Conservation (phyloP, 345 rosid genomes). For the Heritiera littoralis region DNA sequence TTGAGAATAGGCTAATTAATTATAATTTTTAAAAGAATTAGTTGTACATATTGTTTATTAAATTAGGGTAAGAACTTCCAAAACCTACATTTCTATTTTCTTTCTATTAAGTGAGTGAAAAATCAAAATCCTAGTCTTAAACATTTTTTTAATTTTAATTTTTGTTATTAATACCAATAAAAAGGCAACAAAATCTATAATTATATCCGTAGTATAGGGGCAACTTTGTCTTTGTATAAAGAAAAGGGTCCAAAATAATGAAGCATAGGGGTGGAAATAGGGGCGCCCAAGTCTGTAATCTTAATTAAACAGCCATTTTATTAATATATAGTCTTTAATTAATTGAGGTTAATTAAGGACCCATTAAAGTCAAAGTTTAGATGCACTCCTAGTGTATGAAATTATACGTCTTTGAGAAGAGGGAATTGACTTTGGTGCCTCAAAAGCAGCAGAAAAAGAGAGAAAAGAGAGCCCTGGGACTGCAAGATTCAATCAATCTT, state of each 20-base stretch:
- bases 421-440: slow-evolving; percentile 66
- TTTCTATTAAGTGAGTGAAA: not conserved
- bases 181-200: not conserved
- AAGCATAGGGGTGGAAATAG: not conserved
- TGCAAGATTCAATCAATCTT: not conserved
- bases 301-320: slow-evolving; percentile 20
- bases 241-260: not conserved
- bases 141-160: not conserved
- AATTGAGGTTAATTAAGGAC: slow-evolving; percentile 29
- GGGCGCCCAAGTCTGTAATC: slow-evolving; percentile 4
- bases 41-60: not conserved
- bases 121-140: not conserved
- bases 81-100: not conserved
- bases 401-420: slow-evolving; percentile 36
- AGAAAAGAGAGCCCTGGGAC: not conserved
- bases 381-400: slow-evolving; percentile 41
- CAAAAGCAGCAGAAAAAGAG: slow-evolving; percentile 43
- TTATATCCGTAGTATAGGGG: not conserved
- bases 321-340: slow-evolving; percentile 10
- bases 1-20: not conserved
- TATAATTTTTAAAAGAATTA: not conserved
- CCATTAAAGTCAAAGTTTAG: slow-evolving; percentile 48
- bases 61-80: not conserved
- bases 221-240: not conserved
- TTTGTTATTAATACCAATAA: not conserved